Percentiles rank a stretch among this genome's conserved stretches.
These are phyloP conservation scores for Helicocarpus griseus DNA, from an alignment of 2,329 filamentous ascomycete genomes.

Conservation along the genomic window DNA sequence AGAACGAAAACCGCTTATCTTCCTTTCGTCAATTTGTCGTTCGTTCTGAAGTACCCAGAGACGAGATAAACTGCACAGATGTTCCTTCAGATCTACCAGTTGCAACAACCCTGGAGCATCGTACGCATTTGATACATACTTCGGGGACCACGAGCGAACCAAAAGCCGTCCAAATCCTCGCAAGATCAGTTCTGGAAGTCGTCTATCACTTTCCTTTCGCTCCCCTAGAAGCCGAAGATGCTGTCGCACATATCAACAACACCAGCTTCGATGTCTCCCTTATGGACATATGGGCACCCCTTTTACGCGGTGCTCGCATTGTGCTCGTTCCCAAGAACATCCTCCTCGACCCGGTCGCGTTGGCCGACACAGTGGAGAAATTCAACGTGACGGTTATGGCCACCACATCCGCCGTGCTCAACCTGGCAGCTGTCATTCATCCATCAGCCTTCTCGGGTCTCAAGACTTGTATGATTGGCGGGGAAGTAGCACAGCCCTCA, in stretches of 20 bases:
- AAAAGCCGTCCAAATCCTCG: slow-evolving; percentile 16
- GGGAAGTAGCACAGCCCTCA: slow-evolving; percentile 13
- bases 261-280: slow-evolving; percentile 19
- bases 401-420: slow-evolving; percentile 13
- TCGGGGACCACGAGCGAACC: slow-evolving; percentile 8
- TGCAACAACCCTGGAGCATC: slow-evolving; percentile 4
- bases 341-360: slow-evolving; percentile 8
- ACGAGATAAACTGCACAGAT: neutral
- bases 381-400: slow-evolving; percentile 12
- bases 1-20: slow-evolving; percentile 1
- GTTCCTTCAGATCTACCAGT: neutral
- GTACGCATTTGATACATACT: slow-evolving; percentile 6
- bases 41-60: neutral
- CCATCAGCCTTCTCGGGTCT: slow-evolving; percentile 11
- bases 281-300: slow-evolving; percentile 18
- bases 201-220: slow-evolving; percentile 13
- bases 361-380: slow-evolving; percentile 5
- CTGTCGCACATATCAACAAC: slow-evolving; percentile 16
- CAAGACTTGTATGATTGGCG: slow-evolving; percentile 11
- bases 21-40: neutral
- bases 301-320: slow-evolving; percentile 13
- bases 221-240: slow-evolving; percentile 9
- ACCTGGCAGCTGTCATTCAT: slow-evolving; percentile 10
- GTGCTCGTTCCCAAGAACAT: slow-evolving; percentile 10
- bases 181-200: slow-evolving; percentile 14